These are phyloP conservation scores for Penicillium pancosmium DNA, from an alignment of 495 filamentous ascomycete genomes.

Conservation along the genomic window DNA sequence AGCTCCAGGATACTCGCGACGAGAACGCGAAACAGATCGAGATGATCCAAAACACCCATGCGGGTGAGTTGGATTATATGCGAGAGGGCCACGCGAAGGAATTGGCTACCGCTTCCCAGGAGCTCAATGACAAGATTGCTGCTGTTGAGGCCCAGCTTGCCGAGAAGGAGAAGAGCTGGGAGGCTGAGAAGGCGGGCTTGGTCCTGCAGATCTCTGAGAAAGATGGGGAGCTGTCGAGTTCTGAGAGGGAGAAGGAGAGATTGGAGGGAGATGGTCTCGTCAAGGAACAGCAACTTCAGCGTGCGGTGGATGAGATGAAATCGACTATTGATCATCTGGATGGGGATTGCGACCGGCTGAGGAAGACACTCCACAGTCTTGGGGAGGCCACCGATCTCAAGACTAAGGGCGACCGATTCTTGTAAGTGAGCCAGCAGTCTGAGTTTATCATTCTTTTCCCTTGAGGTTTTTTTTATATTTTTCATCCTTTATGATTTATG, in stretches of 20 bases:
- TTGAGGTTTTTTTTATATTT: conserved; percentile 15
- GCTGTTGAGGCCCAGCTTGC: conserved; percentile 37
- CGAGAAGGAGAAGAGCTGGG: conserved; percentile 43
- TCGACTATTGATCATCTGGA: conserved; percentile 55
- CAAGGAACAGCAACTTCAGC: conserved; percentile 55
- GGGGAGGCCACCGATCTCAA: conserved; percentile 63
- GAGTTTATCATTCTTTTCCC: conserved; percentile 26
- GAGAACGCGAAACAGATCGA: conserved; percentile 23
- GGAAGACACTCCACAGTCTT: conserved; percentile 59
- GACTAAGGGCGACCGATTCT: conserved; percentile 62
- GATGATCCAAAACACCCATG: conserved; percentile 26
- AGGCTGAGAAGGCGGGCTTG: conserved; percentile 34
- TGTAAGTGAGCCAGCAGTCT: conserved; percentile 55
- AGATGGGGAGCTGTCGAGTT: conserved; percentile 34
- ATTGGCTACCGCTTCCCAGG: conserved; percentile 33
- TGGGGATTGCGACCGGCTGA: conserved; percentile 57
- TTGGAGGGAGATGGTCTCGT: conserved; percentile 48
- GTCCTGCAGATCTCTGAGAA: conserved; percentile 45
- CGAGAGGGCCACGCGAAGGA: conserved; percentile 27
- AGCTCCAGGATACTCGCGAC: conserved; percentile 33
- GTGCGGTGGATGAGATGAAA: conserved; percentile 52
- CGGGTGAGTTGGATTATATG: conserved; percentile 33
- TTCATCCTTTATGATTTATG: conserved; percentile 14
- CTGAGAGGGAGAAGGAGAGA: conserved; percentile 52
- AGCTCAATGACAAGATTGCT: conserved; percentile 42